These are phyloP conservation scores for Colletotrichum lini DNA, from an alignment of 2,329 filamentous ascomycete species.

Conservation along the genomic window DNA sequence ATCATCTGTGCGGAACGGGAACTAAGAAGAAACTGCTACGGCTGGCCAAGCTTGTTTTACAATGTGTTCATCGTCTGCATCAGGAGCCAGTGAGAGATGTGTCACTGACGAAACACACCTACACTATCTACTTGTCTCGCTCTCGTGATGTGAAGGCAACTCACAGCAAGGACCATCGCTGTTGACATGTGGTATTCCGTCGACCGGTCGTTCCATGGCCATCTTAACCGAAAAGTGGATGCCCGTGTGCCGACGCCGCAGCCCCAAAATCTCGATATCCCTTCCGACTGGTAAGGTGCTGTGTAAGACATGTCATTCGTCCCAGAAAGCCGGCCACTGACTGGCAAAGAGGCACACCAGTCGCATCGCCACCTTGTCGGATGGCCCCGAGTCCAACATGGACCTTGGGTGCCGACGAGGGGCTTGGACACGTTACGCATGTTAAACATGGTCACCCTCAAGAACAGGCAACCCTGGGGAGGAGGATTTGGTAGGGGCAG, in stretches of 20 bases:
- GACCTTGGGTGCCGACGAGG: neutral
- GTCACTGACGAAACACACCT: neutral
- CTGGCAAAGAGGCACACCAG: constrained; percentile 4
- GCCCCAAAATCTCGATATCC: neutral
- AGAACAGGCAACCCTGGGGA: neutral
- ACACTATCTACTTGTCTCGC: neutral
- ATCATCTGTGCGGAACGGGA: constrained; percentile 37
- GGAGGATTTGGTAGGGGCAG: neutral
- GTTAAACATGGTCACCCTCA: constrained; percentile 8
- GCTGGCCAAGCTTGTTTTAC: constrained; percentile 25
- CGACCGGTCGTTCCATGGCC: constrained; percentile 17
- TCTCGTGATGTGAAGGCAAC: neutral
- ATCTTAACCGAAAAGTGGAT: constrained; percentile 1
- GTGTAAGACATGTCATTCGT: constrained; percentile 9
- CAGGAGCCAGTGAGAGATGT: neutral
- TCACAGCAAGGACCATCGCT: constrained; percentile 27
- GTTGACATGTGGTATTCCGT: constrained; percentile 23
- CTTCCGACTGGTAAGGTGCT: constrained; percentile 9
- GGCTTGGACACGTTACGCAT: constrained; percentile 1
- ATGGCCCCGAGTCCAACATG: constrained; percentile 4
- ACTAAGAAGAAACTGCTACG: constrained; percentile 21
- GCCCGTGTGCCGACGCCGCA: constrained; percentile 16
- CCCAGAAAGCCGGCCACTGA: constrained; percentile 14
- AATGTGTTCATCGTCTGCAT: neutral
- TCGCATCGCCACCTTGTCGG: neutral